phyloP scores from a whole-genome alignment of 495 filamentous ascomycete species.

The Aspergillus nanangensis region DNA sequence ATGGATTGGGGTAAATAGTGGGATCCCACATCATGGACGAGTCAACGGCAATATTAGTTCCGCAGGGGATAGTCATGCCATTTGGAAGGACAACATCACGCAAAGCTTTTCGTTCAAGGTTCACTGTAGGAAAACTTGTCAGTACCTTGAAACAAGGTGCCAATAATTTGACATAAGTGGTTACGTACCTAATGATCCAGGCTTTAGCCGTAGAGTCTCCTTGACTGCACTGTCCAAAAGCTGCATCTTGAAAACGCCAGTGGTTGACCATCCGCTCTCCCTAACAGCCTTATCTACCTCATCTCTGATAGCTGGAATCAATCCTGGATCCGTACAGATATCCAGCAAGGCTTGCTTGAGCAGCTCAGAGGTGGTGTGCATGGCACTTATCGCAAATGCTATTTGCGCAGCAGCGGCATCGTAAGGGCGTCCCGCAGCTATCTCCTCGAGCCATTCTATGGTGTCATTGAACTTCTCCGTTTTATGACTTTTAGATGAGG shows the following conservation, averaged over 20 bases:
- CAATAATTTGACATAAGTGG: background rate
- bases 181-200: slow-evolving; percentile 19
- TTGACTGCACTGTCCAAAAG: slow-evolving; percentile 34
- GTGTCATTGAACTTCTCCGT: slow-evolving; percentile 4
- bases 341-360: slow-evolving; percentile 32
- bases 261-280: slow-evolving; percentile 31
- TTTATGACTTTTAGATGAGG: background rate
- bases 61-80: slow-evolving; percentile 8
- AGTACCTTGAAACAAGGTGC: background rate
- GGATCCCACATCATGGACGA: slow-evolving; percentile 17
- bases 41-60: slow-evolving; percentile 19
- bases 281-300: slow-evolving; percentile 16
- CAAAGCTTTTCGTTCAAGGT: slow-evolving; percentile 28
- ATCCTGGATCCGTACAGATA: slow-evolving; percentile 31
- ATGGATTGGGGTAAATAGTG: slow-evolving; percentile 25
- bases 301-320: slow-evolving; percentile 19
- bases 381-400: slow-evolving; percentile 15
- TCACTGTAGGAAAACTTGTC: slow-evolving; percentile 19
- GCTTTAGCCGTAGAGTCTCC: slow-evolving; percentile 24
- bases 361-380: slow-evolving; percentile 29
- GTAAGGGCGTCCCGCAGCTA: slow-evolving; percentile 10
- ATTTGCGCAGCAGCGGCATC: slow-evolving; percentile 15
- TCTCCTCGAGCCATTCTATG: slow-evolving; percentile 17
- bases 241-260: slow-evolving; percentile 36
- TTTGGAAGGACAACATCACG: slow-evolving; percentile 12